Percentiles rank a stretch among this genome's conserved stretches.
Evolutionary conservation across 148 eudicot species (phyloP).

Genomic region (Cornus controversa): DNA sequence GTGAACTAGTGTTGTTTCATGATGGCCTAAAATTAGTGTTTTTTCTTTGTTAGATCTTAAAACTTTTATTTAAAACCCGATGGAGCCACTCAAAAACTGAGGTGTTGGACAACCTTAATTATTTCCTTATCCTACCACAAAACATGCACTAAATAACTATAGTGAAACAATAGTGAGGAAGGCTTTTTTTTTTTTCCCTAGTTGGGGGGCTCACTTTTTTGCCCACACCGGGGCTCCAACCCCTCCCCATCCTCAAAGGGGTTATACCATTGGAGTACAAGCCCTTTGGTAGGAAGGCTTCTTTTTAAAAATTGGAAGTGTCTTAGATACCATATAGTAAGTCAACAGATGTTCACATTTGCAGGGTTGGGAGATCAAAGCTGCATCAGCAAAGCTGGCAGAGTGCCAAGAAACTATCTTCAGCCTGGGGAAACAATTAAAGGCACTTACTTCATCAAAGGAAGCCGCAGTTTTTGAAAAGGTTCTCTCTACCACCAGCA

Average conservation of each 20-base stretch:
- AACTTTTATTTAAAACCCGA: too few species aligned
- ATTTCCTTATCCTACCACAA: too few species aligned
- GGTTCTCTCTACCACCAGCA: constrained; percentile 25
- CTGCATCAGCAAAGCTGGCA: constrained; percentile 42
- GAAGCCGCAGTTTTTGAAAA: constrained; percentile 28
- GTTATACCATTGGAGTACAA: too few species aligned
- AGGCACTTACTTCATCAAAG: constrained; percentile 39
- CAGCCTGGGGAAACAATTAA: constrained; percentile 55
- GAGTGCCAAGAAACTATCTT: constrained; percentile 57
- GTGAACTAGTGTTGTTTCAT: too few species aligned
- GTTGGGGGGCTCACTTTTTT: too few species aligned
- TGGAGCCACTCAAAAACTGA: too few species aligned
- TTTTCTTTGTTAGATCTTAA: too few species aligned
- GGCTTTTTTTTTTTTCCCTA: neutral
- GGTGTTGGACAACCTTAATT: too few species aligned
- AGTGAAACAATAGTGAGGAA: neutral
- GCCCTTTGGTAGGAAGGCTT: neutral
- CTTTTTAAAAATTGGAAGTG: neutral
- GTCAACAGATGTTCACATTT: constrained; percentile 5
- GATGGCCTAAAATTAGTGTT: too few species aligned
- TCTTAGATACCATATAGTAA: neutral
- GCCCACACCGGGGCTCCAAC: too few species aligned
- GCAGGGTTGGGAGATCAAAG: constrained; percentile 60
- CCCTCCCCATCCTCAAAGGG: too few species aligned
- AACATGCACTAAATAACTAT: neutral